Base-by-base conservation (phyloP, 2,329 filamentous ascomycete species). In the Xylariaceae sp. region DNA sequence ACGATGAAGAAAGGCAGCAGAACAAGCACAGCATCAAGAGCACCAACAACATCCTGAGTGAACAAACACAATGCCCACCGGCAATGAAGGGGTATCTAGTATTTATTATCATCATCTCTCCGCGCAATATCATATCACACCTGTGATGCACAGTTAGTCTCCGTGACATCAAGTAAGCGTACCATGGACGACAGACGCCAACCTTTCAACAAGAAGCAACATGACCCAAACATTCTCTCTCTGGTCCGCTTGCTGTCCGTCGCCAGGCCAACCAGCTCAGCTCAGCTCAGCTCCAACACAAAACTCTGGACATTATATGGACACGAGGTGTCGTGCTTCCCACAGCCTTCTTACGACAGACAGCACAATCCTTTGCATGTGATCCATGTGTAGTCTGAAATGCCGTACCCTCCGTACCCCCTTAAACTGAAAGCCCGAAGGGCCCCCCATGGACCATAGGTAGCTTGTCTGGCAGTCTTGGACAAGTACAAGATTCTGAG, bases 1-100 rank as follows among this genome's bases (percentile, higher is more conserved):
- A 17, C 17, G 42, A n/a, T 6, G 9, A 35, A 44, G 8, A 23
- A 30, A 35, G 34, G 2, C 23, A 10, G 53, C 17, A 55, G 13
- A 35, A 45, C 47, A n/a, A 45, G 13, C 42, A 23, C 45, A 51
- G 50, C 17, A 52, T 55, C 51, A 15, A 44, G 48, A 55, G 57
- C 53, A 47, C 37, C 52, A 45, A 30, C 5, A 1, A 51, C 34
- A 53, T 10, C 44, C 39, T 45, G 37, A 54, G 17, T 51, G 44
- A 35, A 53, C 57, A 51, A 52, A 49, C 53, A 47, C 23, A 48
- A 52, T 55, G 53, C 55, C 51, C 47, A 39, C 9, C 45, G 47
- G 61, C 53, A 55, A 55, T 37, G 53, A 56, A 58, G 47, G 59
- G 59, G 57, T 64, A 62, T 60, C 57, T 64, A 30, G 23, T 30